Conservation (phyloP, 805 yeast species). For the Wickerhamomyces hampshirensis region DNA sequence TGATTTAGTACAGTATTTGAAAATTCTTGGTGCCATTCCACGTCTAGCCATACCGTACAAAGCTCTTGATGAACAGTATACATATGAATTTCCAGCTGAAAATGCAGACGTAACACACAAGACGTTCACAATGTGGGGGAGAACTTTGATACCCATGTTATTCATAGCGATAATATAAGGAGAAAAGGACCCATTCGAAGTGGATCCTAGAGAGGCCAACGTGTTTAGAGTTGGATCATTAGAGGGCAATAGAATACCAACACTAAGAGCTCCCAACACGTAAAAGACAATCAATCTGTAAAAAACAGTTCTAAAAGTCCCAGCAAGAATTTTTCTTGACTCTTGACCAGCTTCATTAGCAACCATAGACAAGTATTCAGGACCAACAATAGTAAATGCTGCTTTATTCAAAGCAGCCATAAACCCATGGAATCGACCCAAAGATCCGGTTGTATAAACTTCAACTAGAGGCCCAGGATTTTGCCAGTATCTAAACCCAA, state of each 20-base stretch:
- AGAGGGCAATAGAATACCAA: constrained; percentile 61
- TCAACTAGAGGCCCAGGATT: constrained; percentile 52
- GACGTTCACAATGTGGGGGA: constrained; percentile 48
- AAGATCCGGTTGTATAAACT: constrained; percentile 45
- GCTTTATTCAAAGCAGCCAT: constrained; percentile 66
- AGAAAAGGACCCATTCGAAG: constrained; percentile 47
- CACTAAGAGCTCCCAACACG: constrained; percentile 59
- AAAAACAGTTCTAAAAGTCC: constrained; percentile 71
- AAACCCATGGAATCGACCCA: constrained; percentile 70
- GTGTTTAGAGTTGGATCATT: constrained; percentile 47
- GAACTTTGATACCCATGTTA: constrained; percentile 44
- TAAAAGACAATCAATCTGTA: constrained; percentile 58
- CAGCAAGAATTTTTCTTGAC: constrained; percentile 68
- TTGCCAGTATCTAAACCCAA: constrained; percentile 54
- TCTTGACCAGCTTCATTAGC: constrained; percentile 74
- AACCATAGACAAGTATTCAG: constrained; percentile 77
- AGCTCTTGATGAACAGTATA: constrained; percentile 57
- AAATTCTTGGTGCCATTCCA: constrained; percentile 56
- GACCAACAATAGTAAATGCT: constrained; percentile 75
- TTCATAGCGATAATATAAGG: constrained; percentile 57
- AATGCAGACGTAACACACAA: constrained; percentile 50
- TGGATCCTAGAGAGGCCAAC: constrained; percentile 59
- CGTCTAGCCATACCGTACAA: constrained; percentile 49
- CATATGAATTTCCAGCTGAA: constrained; percentile 50
- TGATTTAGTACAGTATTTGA: constrained; percentile 51